Evolutionary conservation across 2,329 filamentous ascomycete species (phyloP).

Genomic region (Hymenotorrendiella dingleyae): DNA sequence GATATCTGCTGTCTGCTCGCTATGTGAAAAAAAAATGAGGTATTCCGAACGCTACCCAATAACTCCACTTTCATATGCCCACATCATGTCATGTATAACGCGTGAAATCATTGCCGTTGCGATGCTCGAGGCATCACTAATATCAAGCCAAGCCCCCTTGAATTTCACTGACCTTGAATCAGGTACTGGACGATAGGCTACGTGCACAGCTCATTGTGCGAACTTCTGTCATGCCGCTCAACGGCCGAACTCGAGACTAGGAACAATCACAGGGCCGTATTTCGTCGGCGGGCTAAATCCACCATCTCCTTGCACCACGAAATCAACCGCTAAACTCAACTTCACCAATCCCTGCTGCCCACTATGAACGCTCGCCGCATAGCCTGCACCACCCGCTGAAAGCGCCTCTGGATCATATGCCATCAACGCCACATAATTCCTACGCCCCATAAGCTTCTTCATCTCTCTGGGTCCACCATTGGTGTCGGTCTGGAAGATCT

Average conservation of each 20-base stretch:
- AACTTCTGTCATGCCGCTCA: conserved; percentile 28
- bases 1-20: too few species aligned
- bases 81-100: too few species aligned
- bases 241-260: conserved; percentile 71
- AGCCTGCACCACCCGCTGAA: conserved; percentile 17
- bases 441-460: conserved; percentile 85
- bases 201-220: too few species aligned
- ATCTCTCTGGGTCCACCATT: conserved; percentile 76
- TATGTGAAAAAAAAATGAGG: too few species aligned
- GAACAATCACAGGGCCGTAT: conserved; percentile 94
- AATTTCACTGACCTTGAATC: too few species aligned
- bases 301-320: conserved; percentile 91
- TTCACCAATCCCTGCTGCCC: conserved; percentile 48
- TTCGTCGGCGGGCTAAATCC: conserved; percentile 79
- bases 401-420: conserved; percentile 80
- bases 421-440: conserved; percentile 92
- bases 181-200: too few species aligned
- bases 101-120: too few species aligned
- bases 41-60: too few species aligned
- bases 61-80: too few species aligned
- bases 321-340: conserved; percentile 88
- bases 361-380: conserved; percentile 30
- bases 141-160: too few species aligned
- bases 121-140: too few species aligned
- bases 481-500: conserved; percentile 94